These are phyloP conservation scores for Hippophae rhamnoides DNA, from an alignment of 306 rosid species.

Conservation along the genomic window DNA sequence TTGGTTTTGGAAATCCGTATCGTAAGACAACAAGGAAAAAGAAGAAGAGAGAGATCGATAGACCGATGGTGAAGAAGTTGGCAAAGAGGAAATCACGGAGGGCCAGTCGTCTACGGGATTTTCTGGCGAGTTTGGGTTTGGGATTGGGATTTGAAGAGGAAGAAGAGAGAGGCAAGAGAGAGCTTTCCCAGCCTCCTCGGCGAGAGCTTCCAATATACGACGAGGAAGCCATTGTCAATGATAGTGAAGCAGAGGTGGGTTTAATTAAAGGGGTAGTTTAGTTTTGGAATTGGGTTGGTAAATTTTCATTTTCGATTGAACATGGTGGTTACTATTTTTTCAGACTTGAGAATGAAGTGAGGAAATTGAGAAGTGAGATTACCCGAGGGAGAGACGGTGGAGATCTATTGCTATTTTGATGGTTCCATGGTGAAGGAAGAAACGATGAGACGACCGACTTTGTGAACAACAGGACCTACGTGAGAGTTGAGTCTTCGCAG, in stretches of 20 bases:
- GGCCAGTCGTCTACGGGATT: slow-evolving; percentile 42
- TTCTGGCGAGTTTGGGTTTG: slow-evolving; percentile 61
- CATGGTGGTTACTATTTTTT: too few relatives aligned
- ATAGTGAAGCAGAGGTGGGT: not conserved
- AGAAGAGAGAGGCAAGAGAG: slow-evolving; percentile 46
- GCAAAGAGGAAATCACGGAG: slow-evolving; percentile 58
- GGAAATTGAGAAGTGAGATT: too few relatives aligned
- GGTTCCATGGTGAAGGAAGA: too few relatives aligned
- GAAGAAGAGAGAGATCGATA: slow-evolving; percentile 42
- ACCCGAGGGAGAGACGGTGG: too few relatives aligned
- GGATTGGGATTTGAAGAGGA: slow-evolving; percentile 42
- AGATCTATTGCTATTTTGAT: too few relatives aligned
- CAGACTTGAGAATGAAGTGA: too few relatives aligned
- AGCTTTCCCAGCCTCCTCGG: slow-evolving; percentile 63
- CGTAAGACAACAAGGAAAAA: slow-evolving; percentile 61
- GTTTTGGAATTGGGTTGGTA: too few relatives aligned
- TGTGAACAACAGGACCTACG: too few relatives aligned
- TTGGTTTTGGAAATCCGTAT: slow-evolving; percentile 71
- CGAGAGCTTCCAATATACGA: slow-evolving; percentile 42
- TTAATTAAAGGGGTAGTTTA: too few relatives aligned
- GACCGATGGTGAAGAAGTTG: slow-evolving; percentile 76
- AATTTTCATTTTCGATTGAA: too few relatives aligned
- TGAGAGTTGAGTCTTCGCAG: too few relatives aligned
- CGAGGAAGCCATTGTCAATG: slow-evolving; percentile 46
- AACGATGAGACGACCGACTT: too few relatives aligned